Base-by-base conservation (phyloP, 1,284 basidiomycete genomes). In the Sanghuangporus weigelae region DNA sequence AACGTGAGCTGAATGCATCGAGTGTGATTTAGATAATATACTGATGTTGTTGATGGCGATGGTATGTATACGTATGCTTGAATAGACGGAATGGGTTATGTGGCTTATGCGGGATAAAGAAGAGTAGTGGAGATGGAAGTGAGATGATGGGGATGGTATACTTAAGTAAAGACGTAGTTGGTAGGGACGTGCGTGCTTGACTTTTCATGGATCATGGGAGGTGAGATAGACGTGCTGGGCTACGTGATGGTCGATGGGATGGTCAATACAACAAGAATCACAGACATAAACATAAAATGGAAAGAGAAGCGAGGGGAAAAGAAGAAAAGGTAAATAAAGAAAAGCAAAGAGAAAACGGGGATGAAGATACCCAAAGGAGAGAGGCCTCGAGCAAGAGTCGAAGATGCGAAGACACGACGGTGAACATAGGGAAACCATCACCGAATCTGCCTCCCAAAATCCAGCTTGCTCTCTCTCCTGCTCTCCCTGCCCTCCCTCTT, bases 401-500 rank as follows among this genome's bases (percentile, higher is more conserved):
- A 0, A 5, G 26, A 31, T 31, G 26, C 26, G 3, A 31, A 31
- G 26, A 31, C 26, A 5, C 26, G 26, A 31, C 26, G 26, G 3
- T 31, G 26, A 31, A 31, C 26, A 31, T 31, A 31, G 26, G 5
- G 3, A 31, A 31, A 31, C 5, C 26, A 38, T 46, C 67, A 88
- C 63, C 86, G 81, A 66, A 89, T 88, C 66, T 87, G 75, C 65
- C 81, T 77, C 7, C 82, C 84, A 73, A 85, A 87, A 70, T 89
- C 86, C 63, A 89, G 73, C 66, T 76, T 77, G 71, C 82, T 89
- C 69, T 81, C 77, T 59, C 73, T 74, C 67, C 70, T 74, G 59
- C 70, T 71, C 69, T 78, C 78, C 49, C 75, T 76, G 63, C 74
- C 79, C 71, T 82, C 84, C 69, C 79, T 83, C 77, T 84, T 91